Evolutionary conservation across 345 rosid species (phyloP), one percentile per base, ranked within the genome.

Genomic region (Draba incana): DNA sequence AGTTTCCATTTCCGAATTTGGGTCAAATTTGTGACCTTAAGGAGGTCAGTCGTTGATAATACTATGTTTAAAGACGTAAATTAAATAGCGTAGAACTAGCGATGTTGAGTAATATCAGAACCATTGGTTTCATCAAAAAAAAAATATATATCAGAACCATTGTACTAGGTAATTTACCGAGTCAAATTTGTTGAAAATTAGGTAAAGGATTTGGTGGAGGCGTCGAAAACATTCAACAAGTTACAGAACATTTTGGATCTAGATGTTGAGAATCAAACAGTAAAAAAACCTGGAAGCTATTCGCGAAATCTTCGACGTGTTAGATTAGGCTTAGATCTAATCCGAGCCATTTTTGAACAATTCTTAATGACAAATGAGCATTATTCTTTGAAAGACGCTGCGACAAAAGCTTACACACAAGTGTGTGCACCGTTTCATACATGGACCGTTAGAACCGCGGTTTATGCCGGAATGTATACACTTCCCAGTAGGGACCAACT

Each of bases 401-500:
- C 93, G 4, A 78, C 96, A 23, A 74, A 89, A 27, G 93, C 98
- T 57, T 92, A 87, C 79, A 61, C 89, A 0, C 85, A 83, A 82
- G 96, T 92, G 2, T 89, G 94, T 69, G 96, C 96, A 12, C 96
- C 92, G 6, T 89, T 57, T 70, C 96, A 87, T 51, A 72, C 90
- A 5, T 87, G 98, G 96, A 77, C 89, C 0, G 82, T 88, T 57
- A 81, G 96, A 64, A 80, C 94, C n/a, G 94, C 96, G 2, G 98
- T 87, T 73, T 89, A 82, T 69, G 92, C 98, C 0, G 96, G 93
- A 62, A 92, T 92, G 96, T 85, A 83, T 46, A 75, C 98, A 25
- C 89, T 92, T 50, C 96, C 96, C 35, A 67, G 85, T 0, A 80
- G 92, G 72, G 90, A 84, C 6, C 92, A 84, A 46, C 94, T 89